A percentile compares a stretch with the other conserved stretches of the same genome.
Conservation (phyloP, 1,284 basidiomycete species). For the Pterulicium gracile region DNA sequence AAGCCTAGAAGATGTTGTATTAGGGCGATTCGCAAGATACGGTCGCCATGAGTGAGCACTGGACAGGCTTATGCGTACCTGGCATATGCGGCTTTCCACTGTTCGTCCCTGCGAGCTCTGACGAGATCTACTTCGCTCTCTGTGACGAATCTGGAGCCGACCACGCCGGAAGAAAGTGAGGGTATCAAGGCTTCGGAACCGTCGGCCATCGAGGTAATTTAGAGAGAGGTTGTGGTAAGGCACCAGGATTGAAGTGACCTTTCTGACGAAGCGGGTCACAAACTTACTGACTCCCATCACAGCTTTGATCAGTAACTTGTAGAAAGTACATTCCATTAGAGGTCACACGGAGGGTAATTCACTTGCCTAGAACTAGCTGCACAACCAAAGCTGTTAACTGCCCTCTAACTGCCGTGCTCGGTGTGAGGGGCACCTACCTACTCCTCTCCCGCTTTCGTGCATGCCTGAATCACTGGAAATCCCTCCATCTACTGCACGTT, state of each 20-base stretch:
- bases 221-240: slow-evolving; percentile 5
- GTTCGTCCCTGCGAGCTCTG: slow-evolving; percentile 66
- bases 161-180: slow-evolving; percentile 51
- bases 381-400: neutral
- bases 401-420: neutral
- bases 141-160: slow-evolving; percentile 72
- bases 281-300: too few species aligned
- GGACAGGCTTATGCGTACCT: slow-evolving; percentile 33
- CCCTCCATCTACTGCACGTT: neutral
- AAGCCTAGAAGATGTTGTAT: slow-evolving; percentile 41
- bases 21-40: slow-evolving; percentile 7
- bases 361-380: neutral
- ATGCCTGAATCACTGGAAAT: neutral
- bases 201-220: slow-evolving; percentile 7
- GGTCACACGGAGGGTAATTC: neutral
- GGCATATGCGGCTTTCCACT: slow-evolving; percentile 90
- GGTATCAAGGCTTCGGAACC: slow-evolving; percentile 50
- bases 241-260: too few species aligned
- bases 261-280: too few species aligned
- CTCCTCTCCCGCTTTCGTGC: neutral
- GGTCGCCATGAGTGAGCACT: slow-evolving; percentile 11
- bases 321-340: too few species aligned
- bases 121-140: slow-evolving; percentile 75
- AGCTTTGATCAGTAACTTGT: too few species aligned
- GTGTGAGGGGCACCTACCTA: too few species aligned